Percentiles rank a stretch among this genome's conserved stretches.
phyloP scores from a whole-genome alignment of 164 flowering plant species.

The Dillenia suffruticosa region DNA sequence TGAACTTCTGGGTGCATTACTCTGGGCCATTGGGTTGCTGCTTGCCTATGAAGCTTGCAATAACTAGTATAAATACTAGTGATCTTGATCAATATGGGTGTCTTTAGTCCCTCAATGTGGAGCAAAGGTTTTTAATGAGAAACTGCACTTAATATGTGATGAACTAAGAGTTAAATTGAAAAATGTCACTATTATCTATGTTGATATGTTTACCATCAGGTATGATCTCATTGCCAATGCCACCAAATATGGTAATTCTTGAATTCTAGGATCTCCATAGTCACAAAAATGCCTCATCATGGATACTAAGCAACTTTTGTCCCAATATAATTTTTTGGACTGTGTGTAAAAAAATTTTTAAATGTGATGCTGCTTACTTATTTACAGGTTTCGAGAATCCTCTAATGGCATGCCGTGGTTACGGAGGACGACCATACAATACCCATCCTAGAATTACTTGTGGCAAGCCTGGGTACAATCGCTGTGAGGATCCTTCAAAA shows the following conservation, averaged over 20 bases:
- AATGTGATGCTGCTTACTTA: not conserved
- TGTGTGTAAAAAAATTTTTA: too few species aligned
- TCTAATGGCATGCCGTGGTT: conserved; percentile 52
- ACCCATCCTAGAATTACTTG: conserved; percentile 33
- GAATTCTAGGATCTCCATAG: not conserved
- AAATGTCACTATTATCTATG: conserved; percentile 41
- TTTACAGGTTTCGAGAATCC: conserved; percentile 50
- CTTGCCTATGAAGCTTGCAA: conserved; percentile 29
- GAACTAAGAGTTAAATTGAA: conserved; percentile 24
- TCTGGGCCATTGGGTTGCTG: conserved; percentile 70
- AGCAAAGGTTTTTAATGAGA: conserved; percentile 36
- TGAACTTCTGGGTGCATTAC: conserved; percentile 59
- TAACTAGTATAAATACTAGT: conserved; percentile 9
- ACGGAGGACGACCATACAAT: conserved; percentile 63
- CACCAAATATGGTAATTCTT: conserved; percentile 34
- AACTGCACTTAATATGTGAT: conserved; percentile 23
- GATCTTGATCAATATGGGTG: conserved; percentile 47
- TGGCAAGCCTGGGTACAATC: conserved; percentile 29
- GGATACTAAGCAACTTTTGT: not conserved
- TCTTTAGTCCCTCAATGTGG: conserved; percentile 33
- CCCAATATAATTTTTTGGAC: too few species aligned
- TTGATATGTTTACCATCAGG: conserved; percentile 47
- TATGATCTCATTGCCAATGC: conserved; percentile 43
- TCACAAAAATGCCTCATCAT: not conserved
- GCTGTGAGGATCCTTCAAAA: conserved; percentile 29